Base-by-base conservation (phyloP, 345 rosid genomes). In the Moricandia moricandioides region DNA sequence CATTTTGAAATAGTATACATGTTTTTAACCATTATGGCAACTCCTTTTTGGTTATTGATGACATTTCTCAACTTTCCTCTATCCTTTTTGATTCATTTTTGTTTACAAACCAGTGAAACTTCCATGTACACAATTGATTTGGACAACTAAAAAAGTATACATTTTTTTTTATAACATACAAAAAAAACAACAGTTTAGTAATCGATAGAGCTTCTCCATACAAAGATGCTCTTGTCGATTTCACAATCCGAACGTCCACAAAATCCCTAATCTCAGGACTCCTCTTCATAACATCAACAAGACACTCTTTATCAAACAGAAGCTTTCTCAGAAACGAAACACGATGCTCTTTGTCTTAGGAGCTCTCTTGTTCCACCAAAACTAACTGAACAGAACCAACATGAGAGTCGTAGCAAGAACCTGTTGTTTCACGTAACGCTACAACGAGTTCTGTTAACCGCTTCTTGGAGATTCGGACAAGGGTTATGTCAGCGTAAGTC, bases 351-450 rank as follows among this genome's bases (percentile, higher is more conserved):
- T 93, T 9, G 88, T 86, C 43, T 86, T 88, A 5, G 94, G 98
- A 71, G 94, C 94, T 85, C 92, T 85, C 81, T 82, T 89, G 81
- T 90, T 94, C 98, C 0, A 94, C 88, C 69, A 91, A 76, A 30
- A 88, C 89, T 14, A 94, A 87, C 64, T 88, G 98, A 73, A 78
- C 34, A 12, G 85, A 86, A 71, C 93, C 92, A 1, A 94, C 75
- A 71, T 89, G 96, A 51, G 88, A 80, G 80, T 21, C 24, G 24
- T 21, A 91, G 74, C 86, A 83, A 30, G 85, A 84, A 69, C 91
- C 97, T 9, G 96, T 89, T 40, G 91, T 89, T 72, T 83, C 95
- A n/a, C n/a, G n/a, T n/a, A n/a, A 94, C n/a, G 86, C 88, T 78
- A 84, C 86, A 1, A 91, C 86, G 16, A 93, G 87, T 81, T 93